Percentiles rank a stretch among this genome's conserved stretches.
phyloP scores from a whole-genome alignment of 768 basidiomycete genomes.

The Boletus eberwhitei region DNA sequence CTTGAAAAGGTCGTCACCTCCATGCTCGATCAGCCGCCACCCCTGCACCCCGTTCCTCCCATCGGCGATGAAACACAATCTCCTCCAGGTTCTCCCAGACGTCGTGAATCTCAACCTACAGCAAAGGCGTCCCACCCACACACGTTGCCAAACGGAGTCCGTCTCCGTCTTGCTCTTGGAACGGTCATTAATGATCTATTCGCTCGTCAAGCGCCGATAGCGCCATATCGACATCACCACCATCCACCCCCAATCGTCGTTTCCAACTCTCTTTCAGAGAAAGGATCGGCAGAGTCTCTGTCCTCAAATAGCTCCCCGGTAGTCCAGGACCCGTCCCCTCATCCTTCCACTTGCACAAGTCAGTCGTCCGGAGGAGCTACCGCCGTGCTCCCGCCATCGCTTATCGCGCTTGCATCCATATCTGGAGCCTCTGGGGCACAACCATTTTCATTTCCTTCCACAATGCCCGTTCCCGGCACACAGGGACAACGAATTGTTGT shows the following conservation, averaged over 20 bases:
- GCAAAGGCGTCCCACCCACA: constrained; percentile 48
- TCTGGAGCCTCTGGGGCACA: constrained; percentile 18
- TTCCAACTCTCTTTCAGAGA: constrained; percentile 25
- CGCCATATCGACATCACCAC: constrained; percentile 34
- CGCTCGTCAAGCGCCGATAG: constrained; percentile 58
- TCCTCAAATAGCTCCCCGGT: constrained; percentile 25
- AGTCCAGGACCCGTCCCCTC: constrained; percentile 20
- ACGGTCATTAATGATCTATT: constrained; percentile 83
- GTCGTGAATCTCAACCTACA: constrained; percentile 16
- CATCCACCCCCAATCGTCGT: constrained; percentile 36
- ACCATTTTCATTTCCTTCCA: constrained; percentile 2
- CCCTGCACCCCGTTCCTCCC: constrained; percentile 46
- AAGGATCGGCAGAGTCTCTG: constrained; percentile 19
- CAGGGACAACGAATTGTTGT: constrained; percentile 15
- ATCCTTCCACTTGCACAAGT: constrained; percentile 21
- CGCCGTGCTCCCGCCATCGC: constrained; percentile 29
- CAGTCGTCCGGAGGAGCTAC: constrained; percentile 15
- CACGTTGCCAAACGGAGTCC: constrained; percentile 75
- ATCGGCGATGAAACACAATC: constrained; percentile 51
- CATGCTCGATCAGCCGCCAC: constrained; percentile 79
- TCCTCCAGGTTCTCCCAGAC: constrained; percentile 51
- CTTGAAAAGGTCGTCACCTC: constrained; percentile 78
- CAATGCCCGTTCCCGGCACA: not conserved
- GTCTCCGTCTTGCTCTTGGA: constrained; percentile 69
- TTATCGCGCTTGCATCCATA: constrained; percentile 28